Base-by-base conservation (phyloP, 1,284 basidiomycete species). In the Testicularia cyperi region DNA sequence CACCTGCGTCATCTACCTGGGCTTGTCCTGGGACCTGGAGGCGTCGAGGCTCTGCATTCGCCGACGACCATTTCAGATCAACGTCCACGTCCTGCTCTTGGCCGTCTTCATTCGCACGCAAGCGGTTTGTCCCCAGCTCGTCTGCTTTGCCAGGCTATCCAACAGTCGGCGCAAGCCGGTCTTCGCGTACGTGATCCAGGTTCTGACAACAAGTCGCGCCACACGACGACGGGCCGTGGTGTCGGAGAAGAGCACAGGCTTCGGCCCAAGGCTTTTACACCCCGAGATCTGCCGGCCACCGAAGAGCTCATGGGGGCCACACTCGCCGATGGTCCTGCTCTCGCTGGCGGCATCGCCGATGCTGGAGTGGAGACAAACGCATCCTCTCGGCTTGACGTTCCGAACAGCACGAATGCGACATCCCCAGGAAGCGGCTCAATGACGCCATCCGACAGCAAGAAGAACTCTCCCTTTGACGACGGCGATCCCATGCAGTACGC, bases 401-500 rank as follows among this genome's bases (percentile, higher is more conserved):
- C 2, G 35, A 38, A 14, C 26, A 31, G 19, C 33, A 33, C 4
- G 35, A 49, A 19, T 23, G 21, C 14, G 36, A 15, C 10, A 23
- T 61, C 57, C 2, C 49, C 43, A 23, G 42, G 39, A 4, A 61
- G 57, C 37, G 46, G 46, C 22, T 37, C 38, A 5, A 43, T 28
- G 15, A 61, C 58, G 4, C 53, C 53, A 14, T 51, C 54, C 29
- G 54, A 58, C 7, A 42, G 45, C 32, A 57, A 54, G 37, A 63
- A 63, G 34, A 41, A 46, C 22, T 63, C 60, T 6, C 60, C 54
- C 5, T 57, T 54, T 28, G 60, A 63, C 20, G 60, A 63, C 18
- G 54, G 44, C 2, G 60, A 63, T 31, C 54, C 49, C 12, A 57
- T 63, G 60, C 60, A 58, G 43, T 63, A 63, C 30, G 60, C 60